phyloP scores from a whole-genome alignment of 805 yeast species.

The Yueomyces sp. region DNA sequence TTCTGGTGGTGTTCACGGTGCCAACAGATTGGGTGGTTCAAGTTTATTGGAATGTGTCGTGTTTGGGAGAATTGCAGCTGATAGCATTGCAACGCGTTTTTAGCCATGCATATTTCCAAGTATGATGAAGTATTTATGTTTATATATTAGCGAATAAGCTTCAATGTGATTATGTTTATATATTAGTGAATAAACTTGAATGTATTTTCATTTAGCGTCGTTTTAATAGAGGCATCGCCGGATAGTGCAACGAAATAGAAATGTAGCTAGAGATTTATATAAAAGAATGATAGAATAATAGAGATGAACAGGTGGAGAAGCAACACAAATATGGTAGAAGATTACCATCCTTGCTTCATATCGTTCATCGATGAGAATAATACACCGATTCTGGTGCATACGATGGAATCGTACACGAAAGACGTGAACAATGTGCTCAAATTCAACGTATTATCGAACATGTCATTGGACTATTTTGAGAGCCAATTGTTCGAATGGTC shows the following conservation, averaged over 20 bases:
- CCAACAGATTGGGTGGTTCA: slow-evolving; percentile 46
- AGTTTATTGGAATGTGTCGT: slow-evolving; percentile 48
- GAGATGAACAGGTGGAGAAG: background rate
- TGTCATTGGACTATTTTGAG: slow-evolving; percentile 22
- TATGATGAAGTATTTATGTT: too few species aligned
- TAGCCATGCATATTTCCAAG: too few species aligned
- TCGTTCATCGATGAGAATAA: slow-evolving; percentile 15
- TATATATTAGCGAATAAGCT: too few species aligned
- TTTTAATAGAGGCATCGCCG: too few species aligned
- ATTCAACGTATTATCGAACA: slow-evolving; percentile 21
- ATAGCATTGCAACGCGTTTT: slow-evolving; percentile 10
- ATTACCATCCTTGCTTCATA: slow-evolving; percentile 9
- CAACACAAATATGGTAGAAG: background rate
- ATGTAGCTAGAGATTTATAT: too few species aligned
- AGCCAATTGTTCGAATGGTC: slow-evolving; percentile 10
- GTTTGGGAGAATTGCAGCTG: slow-evolving; percentile 41
- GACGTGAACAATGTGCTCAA: slow-evolving; percentile 15
- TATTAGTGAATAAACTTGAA: too few species aligned
- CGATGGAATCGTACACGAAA: slow-evolving; percentile 5
- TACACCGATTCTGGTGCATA: slow-evolving; percentile 18
- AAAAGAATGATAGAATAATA: background rate
- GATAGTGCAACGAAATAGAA: too few species aligned
- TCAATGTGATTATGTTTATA: too few species aligned
- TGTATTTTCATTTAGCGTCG: too few species aligned
- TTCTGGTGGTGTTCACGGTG: slow-evolving; percentile 59